Conservation (phyloP, 2,329 filamentous ascomycete species). For the Neonectria hederae region DNA sequence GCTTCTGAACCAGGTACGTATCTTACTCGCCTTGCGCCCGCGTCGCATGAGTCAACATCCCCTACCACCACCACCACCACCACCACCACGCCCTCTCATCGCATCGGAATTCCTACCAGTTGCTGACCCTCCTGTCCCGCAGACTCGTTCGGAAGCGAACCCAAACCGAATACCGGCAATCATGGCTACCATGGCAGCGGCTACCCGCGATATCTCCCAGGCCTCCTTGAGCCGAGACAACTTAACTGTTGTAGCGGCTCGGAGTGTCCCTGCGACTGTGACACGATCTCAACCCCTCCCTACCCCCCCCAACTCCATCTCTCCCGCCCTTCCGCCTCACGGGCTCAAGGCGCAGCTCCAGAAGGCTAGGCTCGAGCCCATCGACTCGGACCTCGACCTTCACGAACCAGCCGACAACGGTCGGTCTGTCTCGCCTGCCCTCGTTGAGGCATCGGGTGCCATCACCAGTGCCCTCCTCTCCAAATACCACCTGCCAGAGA, state of each 20-base stretch:
- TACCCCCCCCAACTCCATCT: conserved; percentile 95
- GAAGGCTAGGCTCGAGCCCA: conserved; percentile 67
- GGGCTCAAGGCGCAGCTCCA: conserved; percentile 76
- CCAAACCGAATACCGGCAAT: conserved; percentile 52
- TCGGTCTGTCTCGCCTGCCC: conserved; percentile 57
- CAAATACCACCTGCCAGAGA: conserved; percentile 88
- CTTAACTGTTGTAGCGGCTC: conserved; percentile 77
- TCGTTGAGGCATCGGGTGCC: conserved; percentile 77
- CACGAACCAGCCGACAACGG: conserved; percentile 63
- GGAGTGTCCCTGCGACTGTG: conserved; percentile 68
- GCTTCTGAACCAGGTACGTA: conserved; percentile 49
- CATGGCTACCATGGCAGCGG: conserved; percentile 73
- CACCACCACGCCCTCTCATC: conserved; percentile 21
- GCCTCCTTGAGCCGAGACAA: conserved; percentile 71
- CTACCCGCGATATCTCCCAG: conserved; percentile 74
- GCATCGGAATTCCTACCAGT: conserved; percentile 11
- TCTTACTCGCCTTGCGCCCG: conserved; percentile 13
- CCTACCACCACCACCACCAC: conserved; percentile 5
- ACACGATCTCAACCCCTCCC: conserved; percentile 74
- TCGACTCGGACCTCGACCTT: conserved; percentile 90
- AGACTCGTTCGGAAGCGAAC: conserved; percentile 60
- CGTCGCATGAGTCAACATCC: conserved; percentile 37
- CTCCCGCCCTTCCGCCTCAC: conserved; percentile 84
- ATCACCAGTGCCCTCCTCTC: conserved; percentile 89
- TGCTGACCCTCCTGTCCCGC: conserved; percentile 32